Evolutionary conservation across 192 early-diverging fungal species (phyloP).

Genomic region (Thamnidium elegans): DNA sequence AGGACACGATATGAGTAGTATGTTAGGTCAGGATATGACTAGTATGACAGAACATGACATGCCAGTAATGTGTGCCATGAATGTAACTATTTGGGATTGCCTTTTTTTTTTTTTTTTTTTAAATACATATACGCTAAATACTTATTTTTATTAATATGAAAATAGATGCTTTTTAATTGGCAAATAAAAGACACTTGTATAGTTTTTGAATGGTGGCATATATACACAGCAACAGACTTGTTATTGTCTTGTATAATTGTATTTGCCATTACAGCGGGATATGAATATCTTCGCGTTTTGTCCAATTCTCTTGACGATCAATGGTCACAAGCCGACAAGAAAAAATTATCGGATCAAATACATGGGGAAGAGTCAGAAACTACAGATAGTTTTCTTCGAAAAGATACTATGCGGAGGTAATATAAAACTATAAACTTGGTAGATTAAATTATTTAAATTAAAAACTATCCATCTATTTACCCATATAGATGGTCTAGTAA

Average conservation of each 20-base stretch:
- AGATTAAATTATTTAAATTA: neutral
- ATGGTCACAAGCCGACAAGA: conserved; percentile 29
- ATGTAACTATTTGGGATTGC: conserved; percentile 22
- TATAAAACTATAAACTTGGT: neutral
- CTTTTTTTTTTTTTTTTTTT: too few relatives aligned
- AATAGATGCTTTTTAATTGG: conserved; percentile 76
- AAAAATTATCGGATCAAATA: conserved; percentile 8
- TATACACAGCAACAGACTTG: conserved; percentile 50
- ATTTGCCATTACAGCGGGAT: conserved; percentile 43
- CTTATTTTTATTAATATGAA: neutral
- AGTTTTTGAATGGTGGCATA: conserved; percentile 69
- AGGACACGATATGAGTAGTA: conserved; percentile 1
- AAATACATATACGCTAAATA: too few relatives aligned
- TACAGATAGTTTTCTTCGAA: neutral
- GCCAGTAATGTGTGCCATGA: conserved; percentile 52
- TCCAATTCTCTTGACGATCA: conserved; percentile 37
- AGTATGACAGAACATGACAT: conserved; percentile 11
- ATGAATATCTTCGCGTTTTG: conserved; percentile 44
- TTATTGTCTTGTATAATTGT: conserved; percentile 59
- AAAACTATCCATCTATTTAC: neutral
- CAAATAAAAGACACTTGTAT: conserved; percentile 67
- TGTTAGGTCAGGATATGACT: neutral
- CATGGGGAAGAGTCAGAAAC: conserved; percentile 14
- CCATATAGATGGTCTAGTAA: conserved; percentile 18
- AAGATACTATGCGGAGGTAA: neutral